Evolutionary conservation across 345 rosid genomes (phyloP), one percentile per base, ranked within the genome.

Genomic region (Acer negundo): DNA sequence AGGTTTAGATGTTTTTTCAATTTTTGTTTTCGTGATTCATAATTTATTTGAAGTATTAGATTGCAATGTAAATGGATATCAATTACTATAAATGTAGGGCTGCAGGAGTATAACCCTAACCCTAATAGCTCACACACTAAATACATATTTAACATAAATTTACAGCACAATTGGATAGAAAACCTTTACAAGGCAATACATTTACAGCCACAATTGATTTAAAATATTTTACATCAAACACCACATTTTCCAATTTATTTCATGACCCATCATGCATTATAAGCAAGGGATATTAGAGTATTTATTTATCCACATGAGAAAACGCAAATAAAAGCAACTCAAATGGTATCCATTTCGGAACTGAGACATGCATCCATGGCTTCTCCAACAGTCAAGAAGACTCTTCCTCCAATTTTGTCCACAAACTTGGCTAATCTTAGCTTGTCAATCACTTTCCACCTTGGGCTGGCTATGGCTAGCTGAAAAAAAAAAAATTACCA

Each of bases 401-500:
- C 80, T 79, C 81, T 90, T 75, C 93, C 94, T 78, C 92, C 92
- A 40, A 90, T 83, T 81, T 81, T 89, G 53, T 47, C 78, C 78
- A 83, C 87, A 77, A 88, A 87, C 70, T 87, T 88, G 47, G 91
- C 81, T 72, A 85, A 26, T 85, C 78, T 95, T 82, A 95, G 85
- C 87, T 93, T 95, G 87, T 93, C 92, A 67, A 87, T 82, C 79
- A 95, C 97, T 82, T 87, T 85, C 97, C 97, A 93, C 79, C 84
- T 91, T 2, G 98, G 98, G 76, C 90, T 93, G 17, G 84, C 86
- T 62, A 95, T 83, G 38, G 93, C 91, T 74, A 95, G 69, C 98
- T 91, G 89, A 74, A 38, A 72, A 19, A 62, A 1, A 20, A 2
- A 55, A 69, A 61, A 16, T 2, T 4, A 72, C 17, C 8, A 15